Evolutionary conservation across 768 basidiomycete species (phyloP), one percentile per base, ranked within the genome.

Genomic region (Pulveroboletus ravenelii): DNA sequence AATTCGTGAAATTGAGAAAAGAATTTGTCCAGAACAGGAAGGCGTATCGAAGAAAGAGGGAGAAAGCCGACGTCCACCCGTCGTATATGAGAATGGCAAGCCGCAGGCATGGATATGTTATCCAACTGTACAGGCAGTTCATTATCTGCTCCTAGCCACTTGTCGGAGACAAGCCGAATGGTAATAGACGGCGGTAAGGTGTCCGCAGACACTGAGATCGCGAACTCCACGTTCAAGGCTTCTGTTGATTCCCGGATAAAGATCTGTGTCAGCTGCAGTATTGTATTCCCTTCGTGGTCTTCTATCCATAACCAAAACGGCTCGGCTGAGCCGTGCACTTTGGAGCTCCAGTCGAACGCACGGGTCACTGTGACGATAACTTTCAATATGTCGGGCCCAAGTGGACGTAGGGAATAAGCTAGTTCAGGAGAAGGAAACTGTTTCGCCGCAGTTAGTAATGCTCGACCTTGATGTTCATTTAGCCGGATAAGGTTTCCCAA

Each of bases 241-340:
- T 77, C 70, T 1, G 87, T 89, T 15, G 78, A 75, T 54, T 81
- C 78, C 39, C 87, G 84, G 54, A 97, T 80, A 31, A 83, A 59
- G 23, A 94, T 69, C 59, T 87, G 83, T 1, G 83, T 73, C 47
- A 87, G 76, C 62, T 95, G 93, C 10, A 93, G 78, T 60, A 98
- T 94, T 34, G 78, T 78, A n/a, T 78, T 56, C n/a, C 83, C 86
- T 31, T 86, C 78, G 34, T 85, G 76, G 60, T 94, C 92, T 70
- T 98, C 93, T 3, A 96, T 72, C 96, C 96, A 98, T 29, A 99
- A 67, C 85, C 91, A 97, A 70, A 97, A 97, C 2, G 91, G 87
- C 66, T 98, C 92, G 2, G 74, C 72, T 10, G 71, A 73, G 0
- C 87, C 88, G 59, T 96, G 93, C 3, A 85, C 59, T 64, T 80